phyloP scores from a whole-genome alignment of 345 rosid species.

The Euphorbia peplus region DNA sequence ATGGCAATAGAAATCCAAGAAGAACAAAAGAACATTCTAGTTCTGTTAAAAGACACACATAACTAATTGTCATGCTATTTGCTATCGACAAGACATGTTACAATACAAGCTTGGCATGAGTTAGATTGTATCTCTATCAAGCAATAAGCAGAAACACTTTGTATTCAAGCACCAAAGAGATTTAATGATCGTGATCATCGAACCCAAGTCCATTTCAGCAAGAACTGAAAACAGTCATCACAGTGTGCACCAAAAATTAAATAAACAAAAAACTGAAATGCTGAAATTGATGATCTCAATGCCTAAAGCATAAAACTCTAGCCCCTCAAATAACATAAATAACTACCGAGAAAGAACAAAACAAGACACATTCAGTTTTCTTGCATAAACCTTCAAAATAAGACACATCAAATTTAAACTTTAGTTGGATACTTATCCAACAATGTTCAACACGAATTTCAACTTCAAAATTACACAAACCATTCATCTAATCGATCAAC shows the following conservation, averaged over 20 bases:
- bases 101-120: background rate
- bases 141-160: background rate
- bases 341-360: background rate
- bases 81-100: background rate
- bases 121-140: background rate
- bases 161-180: background rate
- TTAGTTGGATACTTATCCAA: background rate
- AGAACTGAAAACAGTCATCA: background rate
- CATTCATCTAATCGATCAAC: background rate
- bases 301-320: background rate
- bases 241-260: background rate
- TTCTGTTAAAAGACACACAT: background rate
- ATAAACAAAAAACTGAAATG: background rate
- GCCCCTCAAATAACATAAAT: background rate
- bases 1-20: background rate
- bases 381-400: background rate
- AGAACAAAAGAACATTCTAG: background rate
- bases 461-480: slow-evolving; percentile 1
- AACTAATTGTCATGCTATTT: background rate
- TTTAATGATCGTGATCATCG: background rate
- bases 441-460: background rate
- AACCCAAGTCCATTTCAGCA: background rate
- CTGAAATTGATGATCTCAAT: background rate
- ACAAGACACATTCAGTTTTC: background rate
- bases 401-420: background rate